phyloP scores from a whole-genome alignment of 495 filamentous ascomycete genomes.

The Neurospora tetraspora region DNA sequence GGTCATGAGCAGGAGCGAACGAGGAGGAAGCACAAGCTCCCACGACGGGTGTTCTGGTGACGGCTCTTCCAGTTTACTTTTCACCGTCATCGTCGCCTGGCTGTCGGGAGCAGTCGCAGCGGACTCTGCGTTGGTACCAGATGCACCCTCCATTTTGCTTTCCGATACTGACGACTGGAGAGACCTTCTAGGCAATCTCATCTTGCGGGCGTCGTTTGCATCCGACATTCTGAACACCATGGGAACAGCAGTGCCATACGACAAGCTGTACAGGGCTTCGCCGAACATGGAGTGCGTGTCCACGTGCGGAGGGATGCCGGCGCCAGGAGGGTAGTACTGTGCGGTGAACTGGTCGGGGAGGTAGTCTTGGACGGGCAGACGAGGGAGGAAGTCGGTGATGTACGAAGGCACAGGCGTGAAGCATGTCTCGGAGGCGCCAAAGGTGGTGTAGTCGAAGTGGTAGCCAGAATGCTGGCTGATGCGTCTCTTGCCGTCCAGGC shows the following conservation, averaged over 20 bases:
- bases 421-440: slow-evolving; percentile 15
- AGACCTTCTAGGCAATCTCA: slow-evolving; percentile 22
- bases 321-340: slow-evolving; percentile 25
- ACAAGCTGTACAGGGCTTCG: slow-evolving; percentile 22
- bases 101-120: neutral
- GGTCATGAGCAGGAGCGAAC: slow-evolving; percentile 22
- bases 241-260: slow-evolving; percentile 18
- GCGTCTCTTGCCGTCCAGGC: slow-evolving; percentile 6
- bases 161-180: neutral
- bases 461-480: slow-evolving; percentile 23
- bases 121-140: neutral
- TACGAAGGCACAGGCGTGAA: slow-evolving; percentile 18
- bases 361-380: slow-evolving; percentile 15
- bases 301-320: slow-evolving; percentile 26
- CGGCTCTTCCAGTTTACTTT: neutral
- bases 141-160: neutral
- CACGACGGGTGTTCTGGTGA: slow-evolving; percentile 5
- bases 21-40: slow-evolving; percentile 18
- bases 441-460: slow-evolving; percentile 28
- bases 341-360: slow-evolving; percentile 25
- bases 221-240: slow-evolving; percentile 20
- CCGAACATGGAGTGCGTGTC: slow-evolving; percentile 26
- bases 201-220: slow-evolving; percentile 22
- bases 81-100: neutral
- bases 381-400: slow-evolving; percentile 14